Conservation (phyloP, 148 eudicot species). For the Cornus controversa region DNA sequence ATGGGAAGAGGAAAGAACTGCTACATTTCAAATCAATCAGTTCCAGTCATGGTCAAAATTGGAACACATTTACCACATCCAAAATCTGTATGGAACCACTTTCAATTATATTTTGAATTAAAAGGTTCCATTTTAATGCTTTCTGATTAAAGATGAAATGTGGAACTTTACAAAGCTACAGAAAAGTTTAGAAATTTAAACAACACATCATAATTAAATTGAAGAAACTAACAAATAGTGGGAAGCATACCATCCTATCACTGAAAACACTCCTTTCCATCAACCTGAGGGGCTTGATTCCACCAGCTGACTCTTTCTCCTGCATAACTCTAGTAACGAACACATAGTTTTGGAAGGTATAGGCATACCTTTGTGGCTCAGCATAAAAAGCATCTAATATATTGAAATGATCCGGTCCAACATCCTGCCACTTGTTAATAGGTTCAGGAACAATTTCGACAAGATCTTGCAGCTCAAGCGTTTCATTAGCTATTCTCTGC, state of each 20-base stretch:
- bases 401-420: constrained; percentile 89
- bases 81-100: not conserved
- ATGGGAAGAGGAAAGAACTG: not conserved
- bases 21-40: not conserved
- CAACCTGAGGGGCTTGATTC: constrained; percentile 85
- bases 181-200: too few relatives aligned
- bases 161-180: too few relatives aligned
- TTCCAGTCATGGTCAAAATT: not conserved
- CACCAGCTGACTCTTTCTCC: constrained; percentile 85
- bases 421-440: constrained; percentile 87
- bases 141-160: not conserved
- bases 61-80: constrained; percentile 6
- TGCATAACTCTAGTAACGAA: constrained; percentile 98
- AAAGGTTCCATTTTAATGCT: not conserved
- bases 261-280: constrained; percentile 98
- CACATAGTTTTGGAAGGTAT: constrained; percentile 94
- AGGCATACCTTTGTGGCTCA: constrained; percentile 90
- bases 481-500: constrained; percentile 94
- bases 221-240: not conserved
- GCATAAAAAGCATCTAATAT: constrained; percentile 89
- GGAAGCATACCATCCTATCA: constrained; percentile 79
- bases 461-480: constrained; percentile 86
- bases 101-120: not conserved
- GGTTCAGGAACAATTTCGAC: constrained; percentile 98
- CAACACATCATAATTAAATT: not conserved